A percentile compares a stretch with the other conserved stretches of the same genome.
Conservation (phyloP, 345 rosid species). For the Lenwebbia sp. region DNA sequence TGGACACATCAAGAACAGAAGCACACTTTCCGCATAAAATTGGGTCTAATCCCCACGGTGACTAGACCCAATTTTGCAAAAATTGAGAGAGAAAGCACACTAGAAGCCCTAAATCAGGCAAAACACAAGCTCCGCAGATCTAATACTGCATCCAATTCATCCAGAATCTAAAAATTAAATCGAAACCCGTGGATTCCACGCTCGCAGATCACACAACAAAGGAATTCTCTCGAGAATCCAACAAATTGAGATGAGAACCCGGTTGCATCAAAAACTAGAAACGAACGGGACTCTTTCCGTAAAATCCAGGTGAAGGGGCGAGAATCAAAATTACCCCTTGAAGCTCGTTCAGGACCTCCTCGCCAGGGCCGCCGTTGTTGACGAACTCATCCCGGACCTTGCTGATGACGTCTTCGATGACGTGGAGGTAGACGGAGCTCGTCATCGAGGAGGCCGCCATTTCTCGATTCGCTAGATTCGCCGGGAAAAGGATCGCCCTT, state of each 20-base stretch:
- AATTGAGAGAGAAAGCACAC: neutral
- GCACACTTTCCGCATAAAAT: neutral
- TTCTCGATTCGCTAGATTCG: neutral
- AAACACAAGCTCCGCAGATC: neutral
- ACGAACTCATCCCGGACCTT: constrained; percentile 91
- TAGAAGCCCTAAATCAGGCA: neutral
- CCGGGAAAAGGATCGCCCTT: neutral
- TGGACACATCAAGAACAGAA: neutral
- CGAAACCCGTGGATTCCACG: neutral
- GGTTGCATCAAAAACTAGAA: no score
- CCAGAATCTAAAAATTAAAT: neutral
- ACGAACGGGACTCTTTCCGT: neutral
- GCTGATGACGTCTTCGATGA: constrained; percentile 83
- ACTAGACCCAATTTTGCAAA: neutral
- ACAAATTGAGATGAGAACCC: neutral
- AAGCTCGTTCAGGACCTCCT: constrained; percentile 71
- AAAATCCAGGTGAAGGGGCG: neutral
- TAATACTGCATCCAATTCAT: neutral
- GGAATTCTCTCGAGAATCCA: neutral
- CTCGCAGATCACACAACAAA: neutral
- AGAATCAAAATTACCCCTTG: constrained; percentile 57
- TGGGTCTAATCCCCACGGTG: no score
- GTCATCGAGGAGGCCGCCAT: constrained; percentile 61
- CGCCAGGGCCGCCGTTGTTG: constrained; percentile 78
- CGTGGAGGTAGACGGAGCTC: constrained; percentile 72